A percentile compares a stretch with the other conserved stretches of the same genome.
phyloP scores from a whole-genome alignment of 495 filamentous ascomycete species.

The Lasiosphaeria miniovina region DNA sequence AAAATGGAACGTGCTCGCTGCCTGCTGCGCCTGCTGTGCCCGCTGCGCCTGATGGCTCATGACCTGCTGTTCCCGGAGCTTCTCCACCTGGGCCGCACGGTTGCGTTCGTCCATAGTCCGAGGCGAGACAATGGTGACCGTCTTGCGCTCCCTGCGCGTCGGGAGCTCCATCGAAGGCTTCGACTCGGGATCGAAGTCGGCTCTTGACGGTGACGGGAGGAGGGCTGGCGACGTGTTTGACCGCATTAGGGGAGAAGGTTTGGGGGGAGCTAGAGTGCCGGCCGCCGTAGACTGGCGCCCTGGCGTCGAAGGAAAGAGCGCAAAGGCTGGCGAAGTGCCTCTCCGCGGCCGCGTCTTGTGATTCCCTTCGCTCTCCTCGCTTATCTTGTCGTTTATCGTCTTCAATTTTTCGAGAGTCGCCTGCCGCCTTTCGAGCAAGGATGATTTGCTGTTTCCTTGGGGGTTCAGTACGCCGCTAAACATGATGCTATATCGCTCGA shows the following conservation, averaged over 20 bases:
- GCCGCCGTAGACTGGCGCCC: conserved; percentile 34
- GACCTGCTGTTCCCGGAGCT: conserved; percentile 26
- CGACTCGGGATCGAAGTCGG: conserved; percentile 24
- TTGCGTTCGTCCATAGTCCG: conserved; percentile 31
- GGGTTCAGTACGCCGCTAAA: conserved; percentile 70
- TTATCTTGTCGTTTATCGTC: conserved; percentile 44
- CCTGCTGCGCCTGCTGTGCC: conserved; percentile 17
- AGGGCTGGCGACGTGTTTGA: conserved; percentile 59
- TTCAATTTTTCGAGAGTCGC: conserved; percentile 64
- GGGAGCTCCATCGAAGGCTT: conserved; percentile 3
- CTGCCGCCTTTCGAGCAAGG: conserved; percentile 64
- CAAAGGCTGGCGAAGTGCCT: conserved; percentile 61
- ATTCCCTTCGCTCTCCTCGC: conserved; percentile 33
- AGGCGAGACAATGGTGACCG: conserved; percentile 29
- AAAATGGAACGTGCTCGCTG: conserved; percentile 30
- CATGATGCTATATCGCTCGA: conserved; percentile 95
- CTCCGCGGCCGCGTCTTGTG: conserved; percentile 37
- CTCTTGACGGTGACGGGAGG: conserved; percentile 42
- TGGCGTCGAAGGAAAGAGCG: conserved; percentile 59
- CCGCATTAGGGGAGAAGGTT: conserved; percentile 46
- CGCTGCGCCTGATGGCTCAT: conserved; percentile 27
- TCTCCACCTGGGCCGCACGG: conserved; percentile 24
- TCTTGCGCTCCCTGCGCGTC: conserved; percentile 24
- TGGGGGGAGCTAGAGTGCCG: conserved; percentile 24
- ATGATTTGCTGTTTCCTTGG: conserved; percentile 32